phyloP scores from a whole-genome alignment of 495 filamentous ascomycete species.

The Penicillium alfredii region DNA sequence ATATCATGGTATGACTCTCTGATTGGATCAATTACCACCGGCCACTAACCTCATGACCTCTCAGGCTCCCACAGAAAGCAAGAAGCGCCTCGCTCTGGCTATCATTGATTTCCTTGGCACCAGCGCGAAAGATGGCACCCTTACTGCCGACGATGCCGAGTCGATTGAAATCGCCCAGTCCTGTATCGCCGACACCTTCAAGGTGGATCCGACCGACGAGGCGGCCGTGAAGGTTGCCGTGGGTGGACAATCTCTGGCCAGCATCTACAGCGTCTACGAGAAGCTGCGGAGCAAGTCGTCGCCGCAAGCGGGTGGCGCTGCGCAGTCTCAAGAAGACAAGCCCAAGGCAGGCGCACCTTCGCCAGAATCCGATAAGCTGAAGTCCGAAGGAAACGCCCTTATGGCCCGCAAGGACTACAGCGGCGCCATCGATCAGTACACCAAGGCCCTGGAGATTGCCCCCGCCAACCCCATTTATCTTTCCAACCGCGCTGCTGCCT shows the following conservation, averaged over 20 bases:
- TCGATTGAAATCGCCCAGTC: conserved; percentile 85
- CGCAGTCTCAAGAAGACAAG: conserved; percentile 21
- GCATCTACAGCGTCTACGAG: conserved; percentile 94
- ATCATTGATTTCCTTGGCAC: conserved; percentile 90
- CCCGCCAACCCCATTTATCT: conserved; percentile 93
- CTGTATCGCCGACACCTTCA: conserved; percentile 92
- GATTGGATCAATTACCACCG: neutral
- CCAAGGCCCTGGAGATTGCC: conserved; percentile 68
- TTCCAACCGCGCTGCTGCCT: conserved; percentile 92
- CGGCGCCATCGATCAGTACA: conserved; percentile 76
- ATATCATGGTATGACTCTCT: conserved; percentile 16
- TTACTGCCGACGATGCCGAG: conserved; percentile 79
- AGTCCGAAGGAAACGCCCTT: conserved; percentile 86
- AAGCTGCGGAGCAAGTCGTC: conserved; percentile 72
- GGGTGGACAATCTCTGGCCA: conserved; percentile 75
- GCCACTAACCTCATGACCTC: conserved; percentile 15
- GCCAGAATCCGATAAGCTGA: conserved; percentile 75
- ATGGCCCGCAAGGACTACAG: conserved; percentile 89
- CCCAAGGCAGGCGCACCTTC: conserved; percentile 36
- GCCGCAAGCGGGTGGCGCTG: conserved; percentile 19
- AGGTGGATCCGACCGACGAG: conserved; percentile 76
- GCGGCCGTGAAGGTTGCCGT: conserved; percentile 69
- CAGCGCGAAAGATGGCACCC: conserved; percentile 82
- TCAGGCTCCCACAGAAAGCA: conserved; percentile 60
- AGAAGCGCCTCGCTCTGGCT: conserved; percentile 94